phyloP scores from a whole-genome alignment of 805 yeast genomes.

The Cyberlindnera xishuangbannaensis region DNA sequence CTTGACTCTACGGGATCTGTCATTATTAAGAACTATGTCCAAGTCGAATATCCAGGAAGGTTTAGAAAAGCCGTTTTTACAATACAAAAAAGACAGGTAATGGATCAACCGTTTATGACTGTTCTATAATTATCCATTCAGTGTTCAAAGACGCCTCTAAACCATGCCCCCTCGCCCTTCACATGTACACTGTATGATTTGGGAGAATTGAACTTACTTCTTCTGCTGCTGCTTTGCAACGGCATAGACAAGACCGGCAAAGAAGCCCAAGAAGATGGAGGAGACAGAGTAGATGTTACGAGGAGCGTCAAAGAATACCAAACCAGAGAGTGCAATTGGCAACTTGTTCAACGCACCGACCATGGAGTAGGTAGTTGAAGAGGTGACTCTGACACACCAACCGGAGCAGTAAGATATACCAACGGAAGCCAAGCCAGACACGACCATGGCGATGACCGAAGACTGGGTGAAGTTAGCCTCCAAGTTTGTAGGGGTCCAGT shows the following conservation, averaged over 20 bases:
- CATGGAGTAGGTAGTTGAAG: slow-evolving; percentile 98
- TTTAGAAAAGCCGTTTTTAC: too few relatives aligned
- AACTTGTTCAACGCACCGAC: slow-evolving; percentile 98
- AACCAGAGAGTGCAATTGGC: slow-evolving; percentile 94
- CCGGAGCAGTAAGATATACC: slow-evolving; percentile 99
- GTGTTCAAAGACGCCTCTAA: too few relatives aligned
- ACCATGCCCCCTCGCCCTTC: too few relatives aligned
- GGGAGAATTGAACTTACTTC: slow-evolving; percentile 5
- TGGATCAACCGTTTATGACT: too few relatives aligned
- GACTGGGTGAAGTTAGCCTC: slow-evolving; percentile 67
- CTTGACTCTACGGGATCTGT: too few relatives aligned
- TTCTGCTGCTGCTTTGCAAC: slow-evolving; percentile 81
- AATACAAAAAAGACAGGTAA: too few relatives aligned
- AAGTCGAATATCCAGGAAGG: too few relatives aligned
- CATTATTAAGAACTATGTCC: too few relatives aligned
- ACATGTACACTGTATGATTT: too few relatives aligned
- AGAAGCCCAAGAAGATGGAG: slow-evolving; percentile 89
- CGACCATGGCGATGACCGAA: slow-evolving; percentile 73
- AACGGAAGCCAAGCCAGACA: slow-evolving; percentile 91
- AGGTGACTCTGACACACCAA: slow-evolving; percentile 99
- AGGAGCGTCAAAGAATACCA: slow-evolving; percentile 91
- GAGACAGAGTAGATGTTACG: slow-evolving; percentile 87
- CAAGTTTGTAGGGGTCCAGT: slow-evolving; percentile 85
- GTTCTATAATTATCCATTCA: too few relatives aligned
- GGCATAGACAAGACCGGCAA: slow-evolving; percentile 94